Percentiles rank a stretch among this genome's conserved stretches.
Conservation (phyloP, 495 filamentous ascomycete genomes). For the Neurospora tetraspora region DNA sequence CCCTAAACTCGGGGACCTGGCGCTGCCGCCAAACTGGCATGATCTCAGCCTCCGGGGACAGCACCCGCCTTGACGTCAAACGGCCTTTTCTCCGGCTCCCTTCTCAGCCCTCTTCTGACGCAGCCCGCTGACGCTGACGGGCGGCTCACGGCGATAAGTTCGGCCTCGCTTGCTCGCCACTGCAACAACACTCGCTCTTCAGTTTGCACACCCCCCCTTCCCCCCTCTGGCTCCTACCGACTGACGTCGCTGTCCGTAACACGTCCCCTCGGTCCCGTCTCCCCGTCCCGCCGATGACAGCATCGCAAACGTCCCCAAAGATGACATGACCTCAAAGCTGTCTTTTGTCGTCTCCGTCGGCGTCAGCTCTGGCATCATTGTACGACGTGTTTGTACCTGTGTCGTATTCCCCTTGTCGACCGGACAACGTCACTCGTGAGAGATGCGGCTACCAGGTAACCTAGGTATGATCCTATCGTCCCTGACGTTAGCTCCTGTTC, state of each 20-base stretch:
- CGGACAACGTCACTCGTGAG: neutral
- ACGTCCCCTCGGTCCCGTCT: neutral
- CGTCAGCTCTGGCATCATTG: neutral
- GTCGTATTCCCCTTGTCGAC: neutral
- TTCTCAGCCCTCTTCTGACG: neutral
- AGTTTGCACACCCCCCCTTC: neutral
- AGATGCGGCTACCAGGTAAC: neutral
- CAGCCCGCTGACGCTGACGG: neutral
- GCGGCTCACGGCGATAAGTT: neutral
- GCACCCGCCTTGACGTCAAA: neutral
- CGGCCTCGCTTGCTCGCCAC: neutral
- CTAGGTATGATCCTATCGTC: neutral
- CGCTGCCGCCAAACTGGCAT: neutral
- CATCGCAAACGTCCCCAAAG: neutral
- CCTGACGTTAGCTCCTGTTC: neutral
- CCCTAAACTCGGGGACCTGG: neutral
- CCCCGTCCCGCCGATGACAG: neutral
- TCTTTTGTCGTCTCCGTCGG: neutral
- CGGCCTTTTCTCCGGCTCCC: neutral
- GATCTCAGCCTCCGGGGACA: neutral
- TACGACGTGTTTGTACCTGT: neutral
- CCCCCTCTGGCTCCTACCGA: too few relatives aligned
- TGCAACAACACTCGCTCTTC: neutral
- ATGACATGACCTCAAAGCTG: neutral
- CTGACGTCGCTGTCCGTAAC: neutral